Evolutionary conservation across 305 asterid genomes (phyloP).

Genomic region (Ajuga reptans): DNA sequence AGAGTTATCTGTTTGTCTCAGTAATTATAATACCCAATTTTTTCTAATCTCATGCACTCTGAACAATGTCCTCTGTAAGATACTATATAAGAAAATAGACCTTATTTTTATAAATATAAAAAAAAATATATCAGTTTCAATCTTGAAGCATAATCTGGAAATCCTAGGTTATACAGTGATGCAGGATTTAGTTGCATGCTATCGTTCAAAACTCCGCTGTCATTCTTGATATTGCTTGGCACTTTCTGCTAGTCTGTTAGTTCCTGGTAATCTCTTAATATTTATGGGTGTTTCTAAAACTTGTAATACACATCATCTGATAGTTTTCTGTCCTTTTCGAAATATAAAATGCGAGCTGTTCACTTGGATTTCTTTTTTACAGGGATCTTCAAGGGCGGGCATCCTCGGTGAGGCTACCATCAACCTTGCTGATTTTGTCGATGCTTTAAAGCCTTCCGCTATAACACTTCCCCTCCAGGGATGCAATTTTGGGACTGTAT

Average conservation of each 20-base stretch:
- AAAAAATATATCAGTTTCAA: neutral
- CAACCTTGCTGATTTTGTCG: slow-evolving; percentile 89
- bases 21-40: neutral
- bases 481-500: slow-evolving; percentile 70
- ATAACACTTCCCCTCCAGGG: slow-evolving; percentile 80
- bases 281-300: slow-evolving; percentile 1
- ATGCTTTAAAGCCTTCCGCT: slow-evolving; percentile 72
- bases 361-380: slow-evolving; percentile 23
- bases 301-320: neutral
- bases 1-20: neutral
- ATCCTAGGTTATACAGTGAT: neutral
- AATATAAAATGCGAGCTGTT: slow-evolving; percentile 1
- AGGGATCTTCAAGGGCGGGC: slow-evolving; percentile 97
- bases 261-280: neutral
- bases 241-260: neutral
- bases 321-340: slow-evolving; percentile 3
- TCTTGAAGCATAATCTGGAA: neutral
- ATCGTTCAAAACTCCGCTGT: neutral
- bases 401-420: slow-evolving; percentile 86
- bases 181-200: slow-evolving; percentile 2
- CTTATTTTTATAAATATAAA: neutral
- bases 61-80: neutral
- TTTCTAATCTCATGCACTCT: neutral
- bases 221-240: neutral
- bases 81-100: neutral